Base-by-base conservation (phyloP, 2,329 filamentous ascomycete species). In the Ophidiomyces ophidiicola region DNA sequence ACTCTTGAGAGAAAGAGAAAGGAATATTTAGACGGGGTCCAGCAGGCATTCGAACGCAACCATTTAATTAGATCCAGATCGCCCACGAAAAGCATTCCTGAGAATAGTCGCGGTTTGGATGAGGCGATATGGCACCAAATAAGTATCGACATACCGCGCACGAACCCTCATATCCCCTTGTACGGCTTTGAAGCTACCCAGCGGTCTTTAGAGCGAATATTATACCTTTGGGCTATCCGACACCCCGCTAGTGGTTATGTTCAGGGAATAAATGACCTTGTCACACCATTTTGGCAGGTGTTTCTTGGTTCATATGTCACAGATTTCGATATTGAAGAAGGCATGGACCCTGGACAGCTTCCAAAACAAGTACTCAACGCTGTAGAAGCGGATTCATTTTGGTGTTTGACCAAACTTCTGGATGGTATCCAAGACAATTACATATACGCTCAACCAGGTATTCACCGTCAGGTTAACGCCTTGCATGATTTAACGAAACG, bases 91-190 rank as follows among this genome's bases (percentile, higher is more conserved):
- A 37, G 47, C 11, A 41, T 43, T 11, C 52, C 58, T 20, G 71
- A 76, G 30, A 68, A 71, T 46, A 76, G 78, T 2, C 74, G 83
- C 39, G 88, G 87, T 2, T 65, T 98, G 12, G 92, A 98, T 51
- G 90, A 98, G 65, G 82, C 85, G n/a, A 78, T 98, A 43, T 98
- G 90, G 90, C 90, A 98, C 64, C 90, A 98, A 57, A 96, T 98
- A 62, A 94, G 86, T 61, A 98, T 98, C 54, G 90, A 98, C 56
- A 84, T 96, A 15, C 90, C 90, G 2, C 77, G 90, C 36, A 98
- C 90, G 3, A 96, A 94, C 56, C 90, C 90, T 7, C 90, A 96
- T 60, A 80, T 98, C 39, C 83, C 92, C 50, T 71, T 98, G 0
- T 98, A 98, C 62, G 76, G 84, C 48, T 96, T 94, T 56, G 88